These are phyloP conservation scores for Scortechinia acanthostroma DNA, from an alignment of 2,329 filamentous ascomycete species.

Conservation along the genomic window DNA sequence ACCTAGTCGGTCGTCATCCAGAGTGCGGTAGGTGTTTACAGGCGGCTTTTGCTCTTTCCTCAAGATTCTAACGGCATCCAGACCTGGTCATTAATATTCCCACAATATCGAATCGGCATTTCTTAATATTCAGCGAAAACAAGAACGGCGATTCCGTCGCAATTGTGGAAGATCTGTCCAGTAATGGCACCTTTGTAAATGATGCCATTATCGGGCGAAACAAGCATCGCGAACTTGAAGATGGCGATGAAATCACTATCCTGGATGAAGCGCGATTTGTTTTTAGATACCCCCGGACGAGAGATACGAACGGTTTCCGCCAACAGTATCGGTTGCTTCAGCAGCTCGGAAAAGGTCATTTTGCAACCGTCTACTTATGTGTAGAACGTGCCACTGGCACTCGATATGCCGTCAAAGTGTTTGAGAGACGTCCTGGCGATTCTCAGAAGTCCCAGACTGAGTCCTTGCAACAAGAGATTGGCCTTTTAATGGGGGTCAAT, in stretches of 20 bases:
- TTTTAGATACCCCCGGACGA: slow-evolving; percentile 78
- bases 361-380: slow-evolving; percentile 86
- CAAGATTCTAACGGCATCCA: slow-evolving; percentile 12
- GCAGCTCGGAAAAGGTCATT: slow-evolving; percentile 88
- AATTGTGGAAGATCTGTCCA: slow-evolving; percentile 85
- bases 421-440: slow-evolving; percentile 75
- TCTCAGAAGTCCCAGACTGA: slow-evolving; percentile 80
- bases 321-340: slow-evolving; percentile 81
- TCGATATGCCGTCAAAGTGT: slow-evolving; percentile 87
- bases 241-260: slow-evolving; percentile 85
- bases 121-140: slow-evolving; percentile 57
- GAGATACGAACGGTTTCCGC: slow-evolving; percentile 69
- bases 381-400: slow-evolving; percentile 77
- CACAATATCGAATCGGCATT: slow-evolving; percentile 82
- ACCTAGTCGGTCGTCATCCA: slow-evolving; percentile 83
- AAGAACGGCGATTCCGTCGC: slow-evolving; percentile 55
- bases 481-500: slow-evolving; percentile 91
- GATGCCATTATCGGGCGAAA: slow-evolving; percentile 86
- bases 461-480: slow-evolving; percentile 88
- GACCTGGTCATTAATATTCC: slow-evolving; percentile 71
- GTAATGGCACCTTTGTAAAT: slow-evolving; percentile 94
- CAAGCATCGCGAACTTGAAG: slow-evolving; percentile 78
- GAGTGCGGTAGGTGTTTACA: slow-evolving; percentile 70
- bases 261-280: slow-evolving; percentile 80
- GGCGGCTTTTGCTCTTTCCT: slow-evolving; percentile 8